Conservation (phyloP, 371 early-diverging fungal genomes). For the Lichtheimia ornata region DNA sequence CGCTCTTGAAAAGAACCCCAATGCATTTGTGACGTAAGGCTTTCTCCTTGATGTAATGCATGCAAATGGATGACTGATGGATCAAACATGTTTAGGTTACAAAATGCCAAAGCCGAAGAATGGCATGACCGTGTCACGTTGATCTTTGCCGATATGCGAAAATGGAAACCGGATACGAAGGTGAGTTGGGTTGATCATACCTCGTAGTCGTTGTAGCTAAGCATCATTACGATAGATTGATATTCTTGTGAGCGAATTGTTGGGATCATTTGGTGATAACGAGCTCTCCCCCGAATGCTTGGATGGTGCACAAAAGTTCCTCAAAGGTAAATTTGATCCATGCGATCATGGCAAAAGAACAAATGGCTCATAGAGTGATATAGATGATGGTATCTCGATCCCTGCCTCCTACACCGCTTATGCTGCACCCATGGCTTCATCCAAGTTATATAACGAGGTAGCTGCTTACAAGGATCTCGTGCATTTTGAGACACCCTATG, state of each 20-base stretch:
- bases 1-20: slow-evolving; percentile 95
- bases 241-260: slow-evolving; percentile 87
- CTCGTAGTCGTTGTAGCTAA: slow-evolving; percentile 1
- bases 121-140: slow-evolving; percentile 86
- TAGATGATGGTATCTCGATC: slow-evolving; percentile 85
- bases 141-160: slow-evolving; percentile 90
- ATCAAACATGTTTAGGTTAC: slow-evolving; percentile 53
- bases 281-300: slow-evolving; percentile 97
- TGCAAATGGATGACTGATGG: background rate
- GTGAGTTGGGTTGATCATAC: slow-evolving; percentile 21
- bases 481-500: slow-evolving; percentile 88
- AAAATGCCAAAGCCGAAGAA: slow-evolving; percentile 67
- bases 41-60: background rate
- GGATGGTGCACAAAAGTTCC: slow-evolving; percentile 85
- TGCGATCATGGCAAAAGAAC: too few relatives aligned
- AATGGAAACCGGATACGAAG: slow-evolving; percentile 77
- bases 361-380: background rate
- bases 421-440: slow-evolving; percentile 84
- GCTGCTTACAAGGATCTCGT: slow-evolving; percentile 63
- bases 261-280: slow-evolving; percentile 97
- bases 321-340: slow-evolving; percentile 61
- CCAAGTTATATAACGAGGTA: slow-evolving; percentile 72
- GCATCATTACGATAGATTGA: slow-evolving; percentile 41
- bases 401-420: slow-evolving; percentile 83
- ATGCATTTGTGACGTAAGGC: slow-evolving; percentile 85